These are phyloP conservation scores for Globisporangium nodosum DNA, from an alignment of 352 stramenopile species.

Conservation along the genomic window DNA sequence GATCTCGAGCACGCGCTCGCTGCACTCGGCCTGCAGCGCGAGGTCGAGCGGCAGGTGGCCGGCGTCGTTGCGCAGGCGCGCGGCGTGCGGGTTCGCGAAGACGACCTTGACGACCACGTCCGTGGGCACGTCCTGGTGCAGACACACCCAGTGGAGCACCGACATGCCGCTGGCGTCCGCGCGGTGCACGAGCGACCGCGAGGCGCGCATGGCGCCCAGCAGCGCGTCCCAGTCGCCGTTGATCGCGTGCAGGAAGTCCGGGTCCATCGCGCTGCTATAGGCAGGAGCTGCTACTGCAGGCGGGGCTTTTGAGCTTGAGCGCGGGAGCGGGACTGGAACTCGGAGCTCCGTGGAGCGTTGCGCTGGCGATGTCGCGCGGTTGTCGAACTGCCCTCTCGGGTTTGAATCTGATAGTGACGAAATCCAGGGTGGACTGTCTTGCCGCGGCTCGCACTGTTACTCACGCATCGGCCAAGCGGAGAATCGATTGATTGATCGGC, in stretches of 20 bases:
- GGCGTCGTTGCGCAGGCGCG: slow-evolving; percentile 68
- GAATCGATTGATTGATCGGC: no score
- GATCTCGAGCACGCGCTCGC: slow-evolving; percentile 68
- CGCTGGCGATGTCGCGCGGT: background rate
- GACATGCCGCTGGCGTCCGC: slow-evolving; percentile 73
- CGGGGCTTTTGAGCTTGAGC: background rate
- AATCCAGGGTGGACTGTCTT: background rate
- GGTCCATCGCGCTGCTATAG: slow-evolving; percentile 36
- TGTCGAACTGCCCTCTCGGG: background rate
- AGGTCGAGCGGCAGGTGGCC: slow-evolving; percentile 71
- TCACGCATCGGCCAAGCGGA: no score
- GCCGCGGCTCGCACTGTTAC: background rate
- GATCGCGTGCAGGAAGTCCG: slow-evolving; percentile 70
- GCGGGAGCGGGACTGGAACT: background rate
- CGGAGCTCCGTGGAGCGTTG: background rate
- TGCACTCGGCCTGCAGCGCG: slow-evolving; percentile 65
- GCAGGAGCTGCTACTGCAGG: background rate
- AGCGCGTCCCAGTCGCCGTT: slow-evolving; percentile 79
- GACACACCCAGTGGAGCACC: slow-evolving; percentile 73
- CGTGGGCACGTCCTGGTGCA: slow-evolving; percentile 67
- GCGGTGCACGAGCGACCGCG: slow-evolving; percentile 47
- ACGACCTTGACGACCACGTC: slow-evolving; percentile 79
- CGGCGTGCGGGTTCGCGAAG: slow-evolving; percentile 69
- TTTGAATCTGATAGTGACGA: background rate
- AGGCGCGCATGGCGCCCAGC: slow-evolving; percentile 55